Conservation (phyloP, 345 rosid species). For the Euclidium syriacum region DNA sequence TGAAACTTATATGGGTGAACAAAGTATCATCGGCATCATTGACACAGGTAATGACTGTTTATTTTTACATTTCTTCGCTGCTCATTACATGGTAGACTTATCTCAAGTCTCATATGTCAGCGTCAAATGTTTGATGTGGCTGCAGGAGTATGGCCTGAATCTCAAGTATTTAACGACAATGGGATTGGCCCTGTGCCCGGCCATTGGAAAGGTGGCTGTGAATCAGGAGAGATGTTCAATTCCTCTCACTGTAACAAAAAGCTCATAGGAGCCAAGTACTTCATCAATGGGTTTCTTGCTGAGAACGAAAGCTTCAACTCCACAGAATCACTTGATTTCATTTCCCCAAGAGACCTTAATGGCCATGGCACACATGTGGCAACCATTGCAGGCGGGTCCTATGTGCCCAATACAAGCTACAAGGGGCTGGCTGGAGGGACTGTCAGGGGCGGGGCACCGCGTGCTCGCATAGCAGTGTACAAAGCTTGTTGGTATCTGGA, state of each 20-base stretch:
- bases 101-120: background rate
- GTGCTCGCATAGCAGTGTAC: slow-evolving; percentile 45
- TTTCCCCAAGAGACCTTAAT: slow-evolving; percentile 44
- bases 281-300: slow-evolving; percentile 36
- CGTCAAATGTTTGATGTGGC: background rate
- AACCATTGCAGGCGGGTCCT: slow-evolving; percentile 41
- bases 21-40: background rate
- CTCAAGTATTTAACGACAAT: slow-evolving; percentile 19
- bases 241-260: slow-evolving; percentile 42
- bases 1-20: slow-evolving; percentile 6
- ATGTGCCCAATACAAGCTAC: slow-evolving; percentile 35
- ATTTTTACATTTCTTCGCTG: background rate
- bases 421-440: slow-evolving; percentile 44
- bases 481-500: slow-evolving; percentile 48
- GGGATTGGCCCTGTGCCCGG: slow-evolving; percentile 16
- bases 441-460: slow-evolving; percentile 37
- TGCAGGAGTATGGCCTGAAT: slow-evolving; percentile 28
- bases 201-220: slow-evolving; percentile 29
- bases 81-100: background rate
- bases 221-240: slow-evolving; percentile 20
- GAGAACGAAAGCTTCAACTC: slow-evolving; percentile 30
- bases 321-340: slow-evolving; percentile 26
- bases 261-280: slow-evolving; percentile 52
- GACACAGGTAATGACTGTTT: slow-evolving; percentile 15
- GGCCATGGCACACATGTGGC: slow-evolving; percentile 60